phyloP scores from a whole-genome alignment of 345 rosid species.

The Salix udensis region DNA sequence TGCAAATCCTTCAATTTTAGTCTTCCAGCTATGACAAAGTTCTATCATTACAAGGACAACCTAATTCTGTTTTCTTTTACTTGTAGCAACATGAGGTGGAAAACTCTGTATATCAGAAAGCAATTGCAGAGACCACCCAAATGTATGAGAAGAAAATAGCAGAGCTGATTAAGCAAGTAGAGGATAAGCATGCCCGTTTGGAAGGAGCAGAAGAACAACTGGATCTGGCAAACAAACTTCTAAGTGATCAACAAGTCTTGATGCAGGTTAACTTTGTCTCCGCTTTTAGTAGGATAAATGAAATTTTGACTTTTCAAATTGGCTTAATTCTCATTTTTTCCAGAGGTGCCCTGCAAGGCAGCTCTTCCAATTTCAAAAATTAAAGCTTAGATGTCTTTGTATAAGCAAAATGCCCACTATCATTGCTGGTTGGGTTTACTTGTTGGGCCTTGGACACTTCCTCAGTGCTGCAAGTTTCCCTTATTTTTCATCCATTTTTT shows the following conservation, averaged over 20 bases:
- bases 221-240: conserved; percentile 38
- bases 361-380: not conserved
- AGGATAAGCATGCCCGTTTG: conserved; percentile 44
- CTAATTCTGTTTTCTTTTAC: conserved; percentile 19
- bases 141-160: conserved; percentile 63
- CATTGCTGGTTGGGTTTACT: not conserved
- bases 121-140: conserved; percentile 61
- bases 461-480: not conserved
- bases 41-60: not conserved
- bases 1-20: too few species aligned
- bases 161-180: conserved; percentile 54
- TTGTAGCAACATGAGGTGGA: conserved; percentile 55
- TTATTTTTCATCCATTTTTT: not conserved
- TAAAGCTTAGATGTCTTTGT: too few species aligned
- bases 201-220: conserved; percentile 51
- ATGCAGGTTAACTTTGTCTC: conserved; percentile 48
- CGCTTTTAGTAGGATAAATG: not conserved
- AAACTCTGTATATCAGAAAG: conserved; percentile 55
- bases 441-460: not conserved
- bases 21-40: not conserved
- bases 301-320: not conserved
- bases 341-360: not conserved
- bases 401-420: not conserved
- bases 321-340: not conserved
- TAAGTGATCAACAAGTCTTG: conserved; percentile 47